Conservation (phyloP, 2,329 filamentous ascomycete species). For the Fusarium pseudocircinatum region DNA sequence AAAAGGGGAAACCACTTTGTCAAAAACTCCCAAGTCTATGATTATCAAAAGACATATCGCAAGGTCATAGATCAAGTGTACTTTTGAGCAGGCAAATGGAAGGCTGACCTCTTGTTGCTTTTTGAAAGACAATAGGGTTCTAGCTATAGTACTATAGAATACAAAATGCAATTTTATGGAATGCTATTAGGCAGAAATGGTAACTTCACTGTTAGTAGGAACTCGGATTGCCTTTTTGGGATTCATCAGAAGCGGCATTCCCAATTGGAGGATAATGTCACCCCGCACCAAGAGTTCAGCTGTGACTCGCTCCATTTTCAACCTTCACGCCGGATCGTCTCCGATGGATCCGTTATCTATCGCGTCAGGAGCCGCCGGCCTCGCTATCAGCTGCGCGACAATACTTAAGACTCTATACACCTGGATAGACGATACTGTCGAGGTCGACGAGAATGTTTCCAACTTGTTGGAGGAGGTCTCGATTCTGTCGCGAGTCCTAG, state of each 20-base stretch:
- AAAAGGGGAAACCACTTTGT: not conserved
- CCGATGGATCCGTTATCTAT: not conserved
- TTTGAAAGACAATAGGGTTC: no score
- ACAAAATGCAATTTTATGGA: not conserved
- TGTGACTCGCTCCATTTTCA: not conserved
- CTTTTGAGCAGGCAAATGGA: not conserved
- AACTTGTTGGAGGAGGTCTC: not conserved
- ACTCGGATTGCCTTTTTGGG: not conserved
- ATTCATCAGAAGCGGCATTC: not conserved
- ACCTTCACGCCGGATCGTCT: not conserved
- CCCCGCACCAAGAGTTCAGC: not conserved
- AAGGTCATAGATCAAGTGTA: rapidly evolving
- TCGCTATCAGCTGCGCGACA: not conserved
- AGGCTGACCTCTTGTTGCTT: rapidly evolving
- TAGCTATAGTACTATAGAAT: not conserved
- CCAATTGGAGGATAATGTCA: not conserved
- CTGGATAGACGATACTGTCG: not conserved
- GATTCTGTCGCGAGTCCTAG: not conserved
- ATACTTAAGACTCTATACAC: not conserved
- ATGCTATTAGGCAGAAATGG: not conserved
- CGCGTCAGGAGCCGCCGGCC: not conserved
- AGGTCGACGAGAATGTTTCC: not conserved
- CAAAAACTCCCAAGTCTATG: no score
- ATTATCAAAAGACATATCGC: not conserved
- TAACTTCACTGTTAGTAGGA: not conserved